Conservation (phyloP, 345 rosid genomes). For the Pugionium cornutum region DNA sequence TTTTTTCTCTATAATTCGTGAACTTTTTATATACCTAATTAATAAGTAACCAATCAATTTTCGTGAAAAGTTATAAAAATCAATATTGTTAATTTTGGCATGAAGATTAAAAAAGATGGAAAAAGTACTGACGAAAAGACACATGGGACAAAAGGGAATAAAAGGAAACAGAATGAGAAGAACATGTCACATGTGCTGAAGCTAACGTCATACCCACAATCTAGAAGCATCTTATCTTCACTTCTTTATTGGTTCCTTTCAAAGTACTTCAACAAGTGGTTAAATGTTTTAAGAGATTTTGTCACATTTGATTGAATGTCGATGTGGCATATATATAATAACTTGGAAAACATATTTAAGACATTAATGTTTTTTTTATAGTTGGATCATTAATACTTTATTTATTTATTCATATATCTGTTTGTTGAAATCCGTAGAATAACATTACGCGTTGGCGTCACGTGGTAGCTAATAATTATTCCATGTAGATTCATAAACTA, state of each 20-base stretch:
- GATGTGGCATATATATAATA: no score
- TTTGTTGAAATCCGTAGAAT: no score
- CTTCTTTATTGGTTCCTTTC: background rate
- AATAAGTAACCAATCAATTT: no score
- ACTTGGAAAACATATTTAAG: no score
- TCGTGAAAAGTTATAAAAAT: background rate
- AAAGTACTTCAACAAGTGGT: constrained; percentile 7
- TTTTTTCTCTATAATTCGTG: no score
- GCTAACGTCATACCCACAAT: constrained; percentile 38
- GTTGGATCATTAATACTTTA: no score
- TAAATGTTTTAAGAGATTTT: background rate
- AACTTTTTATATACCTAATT: no score
- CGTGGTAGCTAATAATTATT: no score
- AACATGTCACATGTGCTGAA: constrained; percentile 39
- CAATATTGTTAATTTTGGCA: background rate
- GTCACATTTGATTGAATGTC: constrained; percentile 3
- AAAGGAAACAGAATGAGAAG: constrained; percentile 31
- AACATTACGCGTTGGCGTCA: no score
- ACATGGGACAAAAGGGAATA: constrained; percentile 34
- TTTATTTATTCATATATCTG: no score
- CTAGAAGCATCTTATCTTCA: constrained; percentile 26
- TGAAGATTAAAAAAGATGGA: constrained; percentile 27
- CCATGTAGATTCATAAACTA: no score
- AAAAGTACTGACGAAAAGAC: constrained; percentile 29
- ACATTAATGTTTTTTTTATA: no score